Evolutionary conservation across 495 filamentous ascomycete genomes (phyloP), one percentile per base, ranked within the genome.

Genomic region (Cenococcum geophilum): DNA sequence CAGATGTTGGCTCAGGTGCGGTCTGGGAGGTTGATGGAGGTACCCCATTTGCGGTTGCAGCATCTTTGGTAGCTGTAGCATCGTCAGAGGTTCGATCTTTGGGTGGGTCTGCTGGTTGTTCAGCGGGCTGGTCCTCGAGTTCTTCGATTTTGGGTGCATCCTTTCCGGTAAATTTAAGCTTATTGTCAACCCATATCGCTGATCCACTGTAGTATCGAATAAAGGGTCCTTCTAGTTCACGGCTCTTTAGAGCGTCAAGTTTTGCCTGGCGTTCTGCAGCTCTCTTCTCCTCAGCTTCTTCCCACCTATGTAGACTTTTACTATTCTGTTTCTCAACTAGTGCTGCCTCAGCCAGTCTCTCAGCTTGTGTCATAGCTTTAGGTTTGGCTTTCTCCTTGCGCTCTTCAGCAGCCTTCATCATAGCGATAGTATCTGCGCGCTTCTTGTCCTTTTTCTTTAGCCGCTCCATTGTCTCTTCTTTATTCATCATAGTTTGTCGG

Each of bases 271-370:
- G 78, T 72, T 92, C 89, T 69, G 93, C 90, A 25, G 89, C 86
- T 61, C 92, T 83, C 67, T 83, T 81, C 75, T 88, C 89, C 76
- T 98, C 93, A 14, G 86, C 86, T 71, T 89, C 87, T 74, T 97
- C 92, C 92, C 93, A 98, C 42, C 87, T 81, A 67, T 91, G 95
- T 67, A 98, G 74, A 76, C 89, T 96, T 78, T 92, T 95, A 54
- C 86, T 81, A 68, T 97, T 98, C 60, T 82, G 76, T 72, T 85
- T 84, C 72, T 97, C 92, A 32, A 91, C 83, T 65, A 85, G 76
- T 25, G 85, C 91, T 22, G 92, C 93, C 71, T 95, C 89, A 12
- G 82, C 83, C 43, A 98, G 77, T 36, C 89, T 85, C 61, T 97
- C 86, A n/a, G 78, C 88, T 71, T 97, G 93, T 22, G 90, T 95